A percentile compares a stretch with the other conserved stretches of the same genome.
phyloP scores from a whole-genome alignment of 1,139 yeast genomes.

The Arxiozyma bovina region DNA sequence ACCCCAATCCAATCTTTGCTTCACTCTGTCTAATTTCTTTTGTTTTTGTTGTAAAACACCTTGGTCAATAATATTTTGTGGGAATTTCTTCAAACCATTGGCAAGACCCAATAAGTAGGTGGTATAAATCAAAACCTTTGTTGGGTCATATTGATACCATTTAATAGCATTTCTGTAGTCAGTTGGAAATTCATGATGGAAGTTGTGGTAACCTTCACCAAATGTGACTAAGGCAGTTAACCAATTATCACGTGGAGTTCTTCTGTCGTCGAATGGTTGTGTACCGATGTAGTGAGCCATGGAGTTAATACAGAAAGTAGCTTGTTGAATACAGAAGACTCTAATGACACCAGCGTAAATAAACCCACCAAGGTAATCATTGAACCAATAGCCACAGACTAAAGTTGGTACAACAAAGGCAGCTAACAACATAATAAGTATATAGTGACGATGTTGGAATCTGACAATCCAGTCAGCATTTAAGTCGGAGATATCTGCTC shows the following conservation, averaged over 20 bases:
- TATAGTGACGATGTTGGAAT: slow-evolving; percentile 88
- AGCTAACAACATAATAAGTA: slow-evolving; percentile 54
- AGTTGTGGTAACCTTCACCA: slow-evolving; percentile 98
- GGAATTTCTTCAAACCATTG: slow-evolving; percentile 82
- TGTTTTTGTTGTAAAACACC: slow-evolving; percentile 94
- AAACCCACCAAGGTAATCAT: slow-evolving; percentile 88
- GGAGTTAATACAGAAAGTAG: slow-evolving; percentile 96
- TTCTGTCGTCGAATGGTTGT: slow-evolving; percentile 95
- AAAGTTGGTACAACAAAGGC: slow-evolving; percentile 69
- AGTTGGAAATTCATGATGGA: slow-evolving; percentile 98
- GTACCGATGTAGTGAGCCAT: slow-evolving; percentile 97
- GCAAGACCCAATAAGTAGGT: slow-evolving; percentile 78
- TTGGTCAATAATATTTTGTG: slow-evolving; percentile 93
- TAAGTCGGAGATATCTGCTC: slow-evolving; percentile 93
- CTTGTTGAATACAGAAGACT: slow-evolving; percentile 84
- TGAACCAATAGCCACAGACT: slow-evolving; percentile 72
- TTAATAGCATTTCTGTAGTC: slow-evolving; percentile 96
- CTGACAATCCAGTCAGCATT: slow-evolving; percentile 83
- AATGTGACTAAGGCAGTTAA: slow-evolving; percentile 90
- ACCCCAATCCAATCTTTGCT: slow-evolving; percentile 85
- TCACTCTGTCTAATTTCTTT: slow-evolving; percentile 82
- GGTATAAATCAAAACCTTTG: slow-evolving; percentile 68
- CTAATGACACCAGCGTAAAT: slow-evolving; percentile 85
- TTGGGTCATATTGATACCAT: slow-evolving; percentile 99
- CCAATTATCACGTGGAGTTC: slow-evolving; percentile 95